These are phyloP conservation scores for Neonectria ditissima DNA, from an alignment of 2,329 filamentous ascomycete species.

Conservation along the genomic window DNA sequence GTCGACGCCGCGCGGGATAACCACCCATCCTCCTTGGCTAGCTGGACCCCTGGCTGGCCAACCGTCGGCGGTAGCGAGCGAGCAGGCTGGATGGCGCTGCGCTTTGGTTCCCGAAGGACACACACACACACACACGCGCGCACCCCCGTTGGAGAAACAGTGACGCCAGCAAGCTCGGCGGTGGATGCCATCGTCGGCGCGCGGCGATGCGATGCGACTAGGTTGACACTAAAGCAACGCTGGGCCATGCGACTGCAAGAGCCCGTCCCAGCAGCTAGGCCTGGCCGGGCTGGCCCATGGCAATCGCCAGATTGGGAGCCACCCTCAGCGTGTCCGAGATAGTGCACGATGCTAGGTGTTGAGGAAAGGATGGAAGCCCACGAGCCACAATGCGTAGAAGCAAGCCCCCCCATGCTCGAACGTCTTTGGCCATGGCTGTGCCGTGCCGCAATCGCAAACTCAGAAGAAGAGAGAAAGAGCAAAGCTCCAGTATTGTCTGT, in stretches of 20 bases:
- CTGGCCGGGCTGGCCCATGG: conserved; percentile 3
- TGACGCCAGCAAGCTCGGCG: conserved; percentile 4
- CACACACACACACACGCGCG: too few relatives aligned
- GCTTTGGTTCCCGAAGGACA: conserved; percentile 3
- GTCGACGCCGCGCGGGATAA: background rate
- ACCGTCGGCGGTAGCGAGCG: conserved; percentile 1
- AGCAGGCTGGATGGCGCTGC: background rate
- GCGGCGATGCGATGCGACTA: conserved; percentile 20
- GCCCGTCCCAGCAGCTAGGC: conserved; percentile 6
- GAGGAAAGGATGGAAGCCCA: too few relatives aligned
- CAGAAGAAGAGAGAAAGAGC: too few relatives aligned
- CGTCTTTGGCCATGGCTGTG: background rate
- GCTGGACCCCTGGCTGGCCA: background rate
- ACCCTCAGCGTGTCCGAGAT: background rate
- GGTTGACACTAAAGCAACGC: conserved; percentile 13
- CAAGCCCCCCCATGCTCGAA: background rate
- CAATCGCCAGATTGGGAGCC: background rate
- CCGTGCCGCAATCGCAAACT: background rate
- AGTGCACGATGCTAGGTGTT: background rate
- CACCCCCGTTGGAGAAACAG: conserved; percentile 12
- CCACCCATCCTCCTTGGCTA: too few relatives aligned
- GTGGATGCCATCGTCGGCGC: conserved; percentile 19
- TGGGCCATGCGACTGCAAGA: conserved; percentile 20
- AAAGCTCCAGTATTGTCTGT: too few relatives aligned
- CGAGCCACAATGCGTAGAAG: background rate